A percentile compares a stretch with the other conserved stretches of the same genome.
phyloP scores from a whole-genome alignment of 352 stramenopile species.

The Globisporangium apiculatum region DNA sequence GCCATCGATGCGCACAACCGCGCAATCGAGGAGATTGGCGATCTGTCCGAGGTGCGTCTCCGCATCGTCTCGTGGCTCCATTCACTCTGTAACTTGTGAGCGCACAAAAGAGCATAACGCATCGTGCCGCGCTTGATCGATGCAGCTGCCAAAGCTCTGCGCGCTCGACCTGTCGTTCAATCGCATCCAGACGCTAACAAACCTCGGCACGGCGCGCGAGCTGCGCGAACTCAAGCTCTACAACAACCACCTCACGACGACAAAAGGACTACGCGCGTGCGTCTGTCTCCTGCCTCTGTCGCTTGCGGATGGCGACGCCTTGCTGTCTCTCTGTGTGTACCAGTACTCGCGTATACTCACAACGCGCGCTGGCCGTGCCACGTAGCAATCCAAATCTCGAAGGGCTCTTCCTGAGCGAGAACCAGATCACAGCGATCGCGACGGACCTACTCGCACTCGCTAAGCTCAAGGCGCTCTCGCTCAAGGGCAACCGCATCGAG shows the following conservation, averaged over 20 bases:
- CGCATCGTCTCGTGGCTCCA: background rate
- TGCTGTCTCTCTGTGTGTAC: background rate
- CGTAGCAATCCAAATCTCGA: constrained; percentile 61
- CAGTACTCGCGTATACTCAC: background rate
- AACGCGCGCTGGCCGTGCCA: background rate
- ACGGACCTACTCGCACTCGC: constrained; percentile 47
- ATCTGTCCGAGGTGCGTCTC: constrained; percentile 49
- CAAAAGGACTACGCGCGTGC: constrained; percentile 42
- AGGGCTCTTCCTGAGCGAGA: constrained; percentile 60
- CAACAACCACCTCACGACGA: constrained; percentile 65
- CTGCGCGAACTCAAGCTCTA: constrained; percentile 74
- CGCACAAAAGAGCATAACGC: background rate
- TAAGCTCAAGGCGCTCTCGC: constrained; percentile 64
- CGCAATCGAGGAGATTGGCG: constrained; percentile 43
- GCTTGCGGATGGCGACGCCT: no score
- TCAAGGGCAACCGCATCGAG: constrained; percentile 60
- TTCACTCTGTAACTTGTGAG: background rate
- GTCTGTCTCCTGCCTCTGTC: background rate
- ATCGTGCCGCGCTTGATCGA: background rate
- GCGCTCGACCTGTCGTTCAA: constrained; percentile 81
- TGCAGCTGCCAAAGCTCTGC: constrained; percentile 59
- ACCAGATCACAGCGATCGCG: constrained; percentile 56
- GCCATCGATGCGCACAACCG: constrained; percentile 76
- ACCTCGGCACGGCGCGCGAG: constrained; percentile 54
- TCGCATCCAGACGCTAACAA: constrained; percentile 39